Evolutionary conservation across 306 rosid species (phyloP), one percentile per base, ranked within the genome.

Genomic region (Notholithocarpus densiflorus): DNA sequence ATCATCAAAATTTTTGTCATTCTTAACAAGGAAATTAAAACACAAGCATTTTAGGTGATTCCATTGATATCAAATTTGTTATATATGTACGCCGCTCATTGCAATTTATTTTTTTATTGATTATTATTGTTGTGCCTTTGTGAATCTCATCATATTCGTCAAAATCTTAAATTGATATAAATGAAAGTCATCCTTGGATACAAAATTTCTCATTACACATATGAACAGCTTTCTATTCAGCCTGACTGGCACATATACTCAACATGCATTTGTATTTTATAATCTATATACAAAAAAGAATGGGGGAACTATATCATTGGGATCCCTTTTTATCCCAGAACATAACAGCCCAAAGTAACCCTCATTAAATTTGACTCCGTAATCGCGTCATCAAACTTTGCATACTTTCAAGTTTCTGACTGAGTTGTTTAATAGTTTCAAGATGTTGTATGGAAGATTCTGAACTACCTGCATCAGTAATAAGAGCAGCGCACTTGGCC

Each of bases 401-500:
- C 97, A 94, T 88, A 45, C 84, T 82, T 40, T 91, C 89, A 10
- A 94, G 89, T 77, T 91, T 92, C 82, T 86, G 91, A 65, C 89
- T 70, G 45, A 94, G 90, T 81, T 91, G 85, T 64, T 85, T 82
- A 73, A 92, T 27, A 14, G 85, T 45, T 27, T 84, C 74, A 83
- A 87, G 85, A 84, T 87, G 85, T 73, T 86, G 88, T 70, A 18
- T 61, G 14, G 95, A 85, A 56, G 89, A 73, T 34, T 86, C 89
- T 19, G 90, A 88, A 82, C 79, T 72, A 69, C 81, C 87, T 51
- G 85, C 76, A 26, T 83, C 85, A 2, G 76, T 74, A 40, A 85
- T 64, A 71, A 94, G 84, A 72, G 85, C 82, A 78, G 87, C 77
- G 68, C 94, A 85, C 65, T 86, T 88, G 43, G 87, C 83, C 83